Conservation (phyloP, 306 rosid species). For the Echinosophora koreensis region DNA sequence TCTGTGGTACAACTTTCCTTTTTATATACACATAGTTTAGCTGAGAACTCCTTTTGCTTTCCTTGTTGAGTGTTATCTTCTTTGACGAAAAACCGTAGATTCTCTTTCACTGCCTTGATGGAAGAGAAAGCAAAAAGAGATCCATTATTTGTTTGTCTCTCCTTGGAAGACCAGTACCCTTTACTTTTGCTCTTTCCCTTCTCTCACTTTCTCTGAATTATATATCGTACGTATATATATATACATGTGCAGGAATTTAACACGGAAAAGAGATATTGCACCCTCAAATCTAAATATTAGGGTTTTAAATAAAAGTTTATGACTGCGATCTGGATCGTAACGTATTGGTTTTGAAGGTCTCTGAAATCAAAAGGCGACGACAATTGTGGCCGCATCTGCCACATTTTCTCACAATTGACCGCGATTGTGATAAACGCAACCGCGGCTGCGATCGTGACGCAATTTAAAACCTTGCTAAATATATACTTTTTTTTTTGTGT, state of each 20-base stretch:
- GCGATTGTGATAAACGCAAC: too few species aligned
- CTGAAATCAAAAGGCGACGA: too few species aligned
- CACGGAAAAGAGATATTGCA: slow-evolving; percentile 24
- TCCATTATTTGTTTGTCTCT: slow-evolving; percentile 38
- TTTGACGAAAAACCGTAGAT: slow-evolving; percentile 63
- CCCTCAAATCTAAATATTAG: background rate
- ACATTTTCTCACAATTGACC: too few species aligned
- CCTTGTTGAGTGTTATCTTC: slow-evolving; percentile 64
- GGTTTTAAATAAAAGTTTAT: too few species aligned
- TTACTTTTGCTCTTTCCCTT: slow-evolving; percentile 45
- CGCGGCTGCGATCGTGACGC: too few species aligned
- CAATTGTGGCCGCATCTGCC: too few species aligned
- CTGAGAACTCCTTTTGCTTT: slow-evolving; percentile 54
- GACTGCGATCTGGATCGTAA: too few species aligned
- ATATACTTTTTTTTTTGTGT: too few species aligned
- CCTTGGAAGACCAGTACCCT: slow-evolving; percentile 13
- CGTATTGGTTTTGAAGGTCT: too few species aligned
- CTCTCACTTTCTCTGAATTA: slow-evolving; percentile 22
- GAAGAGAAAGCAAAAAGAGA: slow-evolving; percentile 76
- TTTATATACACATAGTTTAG: slow-evolving; percentile 32
- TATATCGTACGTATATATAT: background rate
- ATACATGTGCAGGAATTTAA: background rate
- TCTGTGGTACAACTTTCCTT: slow-evolving; percentile 38
- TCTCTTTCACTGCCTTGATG: slow-evolving; percentile 69
- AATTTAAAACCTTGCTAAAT: too few species aligned